phyloP scores from a whole-genome alignment of 352 stramenopile genomes.

The Phytophthora lateralis region DNA sequence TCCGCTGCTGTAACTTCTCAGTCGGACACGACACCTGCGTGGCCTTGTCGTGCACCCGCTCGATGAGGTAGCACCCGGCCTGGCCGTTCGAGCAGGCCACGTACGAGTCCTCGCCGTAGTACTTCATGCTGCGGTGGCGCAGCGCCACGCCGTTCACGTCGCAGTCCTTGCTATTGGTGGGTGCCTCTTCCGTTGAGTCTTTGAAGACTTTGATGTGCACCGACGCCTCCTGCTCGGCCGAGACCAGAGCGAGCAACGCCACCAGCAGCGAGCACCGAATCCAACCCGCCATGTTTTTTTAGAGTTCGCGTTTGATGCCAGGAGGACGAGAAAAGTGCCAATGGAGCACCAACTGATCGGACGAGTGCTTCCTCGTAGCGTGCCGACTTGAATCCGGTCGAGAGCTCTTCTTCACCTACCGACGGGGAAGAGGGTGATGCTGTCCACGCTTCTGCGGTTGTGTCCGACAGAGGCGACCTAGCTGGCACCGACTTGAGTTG shows the following conservation, averaged over 20 bases:
- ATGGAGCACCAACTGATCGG: constrained; percentile 6
- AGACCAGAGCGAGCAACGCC: constrained; percentile 24
- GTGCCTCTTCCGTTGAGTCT: constrained; percentile 7
- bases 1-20: constrained; percentile 42
- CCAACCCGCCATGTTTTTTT: constrained; percentile 29
- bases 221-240: constrained; percentile 1
- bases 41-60: constrained; percentile 62
- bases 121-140: constrained; percentile 68
- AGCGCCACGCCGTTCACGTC: constrained; percentile 61
- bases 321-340: constrained; percentile 24
- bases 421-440: constrained; percentile 7
- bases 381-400: constrained; percentile 16
- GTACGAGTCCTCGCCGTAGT: constrained; percentile 77
- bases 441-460: constrained; percentile 25
- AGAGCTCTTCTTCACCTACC: constrained; percentile 25
- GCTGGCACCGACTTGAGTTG: constrained; percentile 26
- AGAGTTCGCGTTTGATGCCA: constrained; percentile 13
- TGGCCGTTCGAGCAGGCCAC: constrained; percentile 68
- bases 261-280: constrained; percentile 30
- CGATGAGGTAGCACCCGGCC: constrained; percentile 68
- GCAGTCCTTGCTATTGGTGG: constrained; percentile 44
- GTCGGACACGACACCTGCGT: constrained; percentile 65
- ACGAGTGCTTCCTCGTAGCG: constrained; percentile 19
- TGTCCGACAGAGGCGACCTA: constrained; percentile 20
- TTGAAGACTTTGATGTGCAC: constrained; percentile 42